A percentile compares a stretch with the other conserved stretches of the same genome.
Evolutionary conservation across 1,284 basidiomycete species (phyloP).

Genomic region (Cryptococcus neoformans): DNA sequence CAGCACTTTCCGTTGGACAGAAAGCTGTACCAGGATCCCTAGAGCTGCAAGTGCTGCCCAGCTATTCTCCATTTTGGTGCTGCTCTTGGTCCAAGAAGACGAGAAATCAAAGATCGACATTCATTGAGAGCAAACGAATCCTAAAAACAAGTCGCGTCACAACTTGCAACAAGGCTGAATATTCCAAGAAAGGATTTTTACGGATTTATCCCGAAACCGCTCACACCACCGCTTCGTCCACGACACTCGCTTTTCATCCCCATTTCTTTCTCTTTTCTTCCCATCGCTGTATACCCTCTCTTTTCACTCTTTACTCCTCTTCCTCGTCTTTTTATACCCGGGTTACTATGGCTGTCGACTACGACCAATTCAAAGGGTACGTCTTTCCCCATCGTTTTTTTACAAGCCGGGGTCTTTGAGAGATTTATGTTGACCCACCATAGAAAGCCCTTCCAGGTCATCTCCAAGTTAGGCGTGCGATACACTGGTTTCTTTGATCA

Average conservation of each 20-base stretch:
- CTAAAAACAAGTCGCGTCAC: conserved; percentile 10
- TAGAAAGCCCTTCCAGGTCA: conserved; percentile 47
- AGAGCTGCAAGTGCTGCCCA: background rate
- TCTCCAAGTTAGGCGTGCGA: conserved; percentile 43
- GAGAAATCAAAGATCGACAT: background rate
- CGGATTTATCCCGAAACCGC: conserved; percentile 10
- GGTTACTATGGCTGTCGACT: conserved; percentile 31
- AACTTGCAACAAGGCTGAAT: background rate
- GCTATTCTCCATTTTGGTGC: background rate
- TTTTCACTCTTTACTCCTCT: background rate
- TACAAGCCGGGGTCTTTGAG: background rate
- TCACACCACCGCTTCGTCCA: background rate
- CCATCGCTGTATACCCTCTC: background rate
- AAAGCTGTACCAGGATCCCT: conserved; percentile 14
- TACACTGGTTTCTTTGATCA: conserved; percentile 48
- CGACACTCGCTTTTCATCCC: no score
- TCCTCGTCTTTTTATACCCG: background rate
- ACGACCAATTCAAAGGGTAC: conserved; percentile 44
- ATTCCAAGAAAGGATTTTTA: background rate
- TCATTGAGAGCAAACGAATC: background rate
- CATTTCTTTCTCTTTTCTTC: background rate
- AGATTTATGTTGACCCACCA: background rate
- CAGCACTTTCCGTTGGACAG: conserved; percentile 7
- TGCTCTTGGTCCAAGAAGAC: background rate
- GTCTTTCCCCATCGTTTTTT: conserved; percentile 2